phyloP scores from a whole-genome alignment of 2,329 filamentous ascomycete genomes.

The Stagonosporopsis cucurbitacearum region DNA sequence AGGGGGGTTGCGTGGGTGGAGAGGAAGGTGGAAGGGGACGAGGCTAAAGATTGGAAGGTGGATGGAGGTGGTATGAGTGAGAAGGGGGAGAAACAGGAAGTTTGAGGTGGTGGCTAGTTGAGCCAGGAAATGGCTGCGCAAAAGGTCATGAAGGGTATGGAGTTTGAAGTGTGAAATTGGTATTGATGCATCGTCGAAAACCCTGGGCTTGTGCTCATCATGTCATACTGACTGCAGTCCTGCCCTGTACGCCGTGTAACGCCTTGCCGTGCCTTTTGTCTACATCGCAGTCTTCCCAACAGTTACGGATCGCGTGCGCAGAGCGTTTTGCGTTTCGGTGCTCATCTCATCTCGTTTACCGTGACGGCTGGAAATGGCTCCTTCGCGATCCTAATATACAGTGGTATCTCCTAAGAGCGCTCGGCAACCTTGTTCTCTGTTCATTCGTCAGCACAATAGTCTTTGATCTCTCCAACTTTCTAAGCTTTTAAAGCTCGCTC shows the following conservation, averaged over 20 bases:
- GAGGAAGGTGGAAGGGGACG: background rate
- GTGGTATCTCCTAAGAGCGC: conserved; percentile 4
- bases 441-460: background rate
- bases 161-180: conserved; percentile 12
- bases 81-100: background rate
- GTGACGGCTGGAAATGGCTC: background rate
- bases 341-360: background rate
- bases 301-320: background rate
- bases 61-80: background rate
- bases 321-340: background rate
- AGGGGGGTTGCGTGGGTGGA: background rate
- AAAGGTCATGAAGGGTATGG: background rate
- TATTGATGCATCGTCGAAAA: conserved; percentile 13
- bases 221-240: conserved; percentile 2
- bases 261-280: conserved; percentile 21
- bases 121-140: background rate
- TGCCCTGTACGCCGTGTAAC: conserved; percentile 20
- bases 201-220: conserved; percentile 9
- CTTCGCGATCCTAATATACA: background rate
- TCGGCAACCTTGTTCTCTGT: conserved; percentile 40
- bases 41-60: background rate
- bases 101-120: background rate
- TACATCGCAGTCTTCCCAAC: conserved; percentile 12
- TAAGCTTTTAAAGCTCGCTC: background rate
- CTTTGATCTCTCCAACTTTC: background rate